Evolutionary conservation across 768 basidiomycete species (phyloP).

Genomic region (Suillus tomentosus): DNA sequence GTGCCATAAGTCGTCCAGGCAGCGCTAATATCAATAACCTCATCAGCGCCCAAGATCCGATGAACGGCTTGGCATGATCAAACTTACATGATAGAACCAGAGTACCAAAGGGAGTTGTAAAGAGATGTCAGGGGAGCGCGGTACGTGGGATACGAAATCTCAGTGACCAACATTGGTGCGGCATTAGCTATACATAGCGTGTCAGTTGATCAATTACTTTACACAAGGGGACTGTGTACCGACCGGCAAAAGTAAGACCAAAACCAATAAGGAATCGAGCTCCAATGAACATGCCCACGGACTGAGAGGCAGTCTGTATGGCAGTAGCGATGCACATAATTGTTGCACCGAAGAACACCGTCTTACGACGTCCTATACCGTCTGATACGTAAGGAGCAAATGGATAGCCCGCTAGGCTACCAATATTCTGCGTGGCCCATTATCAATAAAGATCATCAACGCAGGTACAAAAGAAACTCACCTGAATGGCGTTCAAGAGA

Average conservation of each 20-base stretch:
- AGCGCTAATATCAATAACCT: conserved; percentile 41
- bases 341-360: conserved; percentile 68
- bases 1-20: conserved; percentile 89
- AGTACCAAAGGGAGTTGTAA: conserved; percentile 88
- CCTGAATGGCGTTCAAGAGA: conserved; percentile 75
- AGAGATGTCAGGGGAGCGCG: conserved; percentile 76
- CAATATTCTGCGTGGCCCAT: conserved; percentile 56
- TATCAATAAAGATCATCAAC: not conserved
- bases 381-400: conserved; percentile 75
- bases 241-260: conserved; percentile 70
- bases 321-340: conserved; percentile 72
- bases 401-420: conserved; percentile 65
- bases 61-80: conserved; percentile 9
- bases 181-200: conserved; percentile 50
- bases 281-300: conserved; percentile 78
- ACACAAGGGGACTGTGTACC: conserved; percentile 18
- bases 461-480: conserved; percentile 23
- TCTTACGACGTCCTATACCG: conserved; percentile 63
- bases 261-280: conserved; percentile 80
- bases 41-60: not conserved
- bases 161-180: conserved; percentile 83
- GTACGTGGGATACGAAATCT: conserved; percentile 83
- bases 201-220: conserved; percentile 8
- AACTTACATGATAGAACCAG: conserved; percentile 73
- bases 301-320: conserved; percentile 70